Evolutionary conservation across 2,329 filamentous ascomycete genomes (phyloP), one percentile per base, ranked within the genome.

Genomic region (Diaporthe velutina): DNA sequence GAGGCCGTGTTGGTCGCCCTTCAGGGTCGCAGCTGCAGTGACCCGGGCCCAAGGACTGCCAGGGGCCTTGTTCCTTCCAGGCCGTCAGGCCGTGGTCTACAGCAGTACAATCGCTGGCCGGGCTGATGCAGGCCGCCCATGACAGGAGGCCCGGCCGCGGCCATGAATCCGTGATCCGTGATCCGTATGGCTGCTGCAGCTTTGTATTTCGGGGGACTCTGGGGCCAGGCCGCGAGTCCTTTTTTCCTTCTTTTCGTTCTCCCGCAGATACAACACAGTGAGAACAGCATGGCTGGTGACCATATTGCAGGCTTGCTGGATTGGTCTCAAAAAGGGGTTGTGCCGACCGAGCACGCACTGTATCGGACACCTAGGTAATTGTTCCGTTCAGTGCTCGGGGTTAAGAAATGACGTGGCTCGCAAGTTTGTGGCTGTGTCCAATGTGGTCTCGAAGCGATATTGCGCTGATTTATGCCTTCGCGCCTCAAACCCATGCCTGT

Each of bases 321-420:
- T 28, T 68, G 64, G 48, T 40, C 48, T 38, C 45, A 28, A 68
- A 68, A 13, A 68, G 48, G 64, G 64, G 64, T 30, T 9, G 33
- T 40, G 1, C 48, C 19, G 6, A 25, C n/a, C 28, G 45, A 25
- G 48, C 22, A 52, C 33, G 48, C 48, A 68, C 64, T 68, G 64
- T 67, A 52, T 67, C 64, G 45, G 64, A 38, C 64, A 52, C 64
- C 64, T n/a, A 35, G 33, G 45, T 67, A 67, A 67, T 67, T 67
- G 45, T 68, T 68, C 64, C 64, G 48, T 54, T n/a, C 57, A 61
- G 45, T 30, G 45, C 22, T 42, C 57, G 70, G 50, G 45, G 42
- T 72, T 55, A 17, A 64, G 64, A 64, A 55, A 64, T 72, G 70
- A 72, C 70, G 70, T 72, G 70, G 48, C 45, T 64, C 57, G 45